phyloP scores from a whole-genome alignment of 2,329 filamentous ascomycete species.

The Gnomoniopsis smithogilvyi region DNA sequence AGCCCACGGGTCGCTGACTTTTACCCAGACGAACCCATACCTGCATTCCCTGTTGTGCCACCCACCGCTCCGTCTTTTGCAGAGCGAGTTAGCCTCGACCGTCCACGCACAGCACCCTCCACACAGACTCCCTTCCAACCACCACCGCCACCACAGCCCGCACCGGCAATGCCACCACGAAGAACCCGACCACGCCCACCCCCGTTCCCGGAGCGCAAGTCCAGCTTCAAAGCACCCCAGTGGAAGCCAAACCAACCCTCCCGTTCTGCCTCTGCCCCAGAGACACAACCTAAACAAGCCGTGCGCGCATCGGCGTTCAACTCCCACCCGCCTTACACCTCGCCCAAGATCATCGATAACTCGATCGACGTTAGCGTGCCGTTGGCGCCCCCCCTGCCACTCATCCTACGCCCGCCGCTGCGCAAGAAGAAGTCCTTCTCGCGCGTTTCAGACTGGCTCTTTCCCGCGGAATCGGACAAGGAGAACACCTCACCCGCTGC shows the following conservation, averaged over 20 bases:
- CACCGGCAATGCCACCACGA: conserved; percentile 14
- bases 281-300: conserved; percentile 25
- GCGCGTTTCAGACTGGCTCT: conserved; percentile 58
- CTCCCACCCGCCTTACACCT: conserved; percentile 19
- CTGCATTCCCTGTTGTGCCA: conserved; percentile 55
- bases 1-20: background rate
- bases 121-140: conserved; percentile 14
- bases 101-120: conserved; percentile 32
- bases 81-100: conserved; percentile 49
- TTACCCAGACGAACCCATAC: conserved; percentile 47
- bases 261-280: background rate
- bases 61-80: conserved; percentile 56
- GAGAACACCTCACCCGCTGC: background rate
- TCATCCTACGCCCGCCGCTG: conserved; percentile 57
- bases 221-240: conserved; percentile 22
- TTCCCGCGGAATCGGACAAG: conserved; percentile 34
- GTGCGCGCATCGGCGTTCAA: conserved; percentile 26
- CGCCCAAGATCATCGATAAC: conserved; percentile 16
- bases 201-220: conserved; percentile 6
- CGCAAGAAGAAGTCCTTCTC: conserved; percentile 67
- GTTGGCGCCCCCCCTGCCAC: conserved; percentile 54
- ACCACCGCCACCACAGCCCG: conserved; percentile 22
- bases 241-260: conserved; percentile 18
- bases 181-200: background rate
- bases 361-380: conserved; percentile 31